Conservation (phyloP, 441 rosid genomes). For the Brassica balearica region DNA sequence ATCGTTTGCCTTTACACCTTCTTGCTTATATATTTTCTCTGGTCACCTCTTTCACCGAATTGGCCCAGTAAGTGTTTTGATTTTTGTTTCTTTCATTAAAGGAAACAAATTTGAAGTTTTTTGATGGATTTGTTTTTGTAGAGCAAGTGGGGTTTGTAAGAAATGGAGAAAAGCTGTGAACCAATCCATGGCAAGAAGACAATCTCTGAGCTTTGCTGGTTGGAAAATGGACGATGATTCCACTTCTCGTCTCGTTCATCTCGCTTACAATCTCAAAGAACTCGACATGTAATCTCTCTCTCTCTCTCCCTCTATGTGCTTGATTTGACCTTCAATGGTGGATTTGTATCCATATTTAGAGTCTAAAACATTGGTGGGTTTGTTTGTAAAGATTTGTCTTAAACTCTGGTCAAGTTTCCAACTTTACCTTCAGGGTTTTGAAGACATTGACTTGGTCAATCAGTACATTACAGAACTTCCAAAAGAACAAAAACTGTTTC, state of each 20-base stretch:
- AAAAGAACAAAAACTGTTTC: background rate
- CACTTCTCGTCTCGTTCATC: conserved; percentile 66
- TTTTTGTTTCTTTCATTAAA: background rate
- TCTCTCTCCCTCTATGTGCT: background rate
- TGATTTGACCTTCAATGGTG: conserved; percentile 26
- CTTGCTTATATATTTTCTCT: conserved; percentile 69
- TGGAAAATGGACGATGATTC: conserved; percentile 88
- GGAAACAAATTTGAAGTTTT: background rate
- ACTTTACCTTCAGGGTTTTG: conserved; percentile 14
- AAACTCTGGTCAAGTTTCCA: conserved; percentile 1
- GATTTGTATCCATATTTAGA: conserved; percentile 8
- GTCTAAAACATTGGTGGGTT: background rate
- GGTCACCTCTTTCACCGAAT: conserved; percentile 77
- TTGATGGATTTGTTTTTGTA: conserved; percentile 24
- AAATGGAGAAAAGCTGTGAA: conserved; percentile 86
- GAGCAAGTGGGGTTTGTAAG: conserved; percentile 86
- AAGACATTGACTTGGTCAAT: conserved; percentile 19
- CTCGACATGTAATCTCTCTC: conserved; percentile 72
- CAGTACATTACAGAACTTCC: background rate
- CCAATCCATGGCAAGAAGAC: conserved; percentile 72
- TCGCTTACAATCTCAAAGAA: conserved; percentile 79
- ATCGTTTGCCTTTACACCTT: conserved; percentile 75
- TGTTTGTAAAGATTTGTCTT: conserved; percentile 1
- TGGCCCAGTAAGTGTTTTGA: conserved; percentile 67
- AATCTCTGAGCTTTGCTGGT: conserved; percentile 73